Conservation (phyloP, 176 grass and related monocot genomes). For the Rhynchospora tenuis region DNA sequence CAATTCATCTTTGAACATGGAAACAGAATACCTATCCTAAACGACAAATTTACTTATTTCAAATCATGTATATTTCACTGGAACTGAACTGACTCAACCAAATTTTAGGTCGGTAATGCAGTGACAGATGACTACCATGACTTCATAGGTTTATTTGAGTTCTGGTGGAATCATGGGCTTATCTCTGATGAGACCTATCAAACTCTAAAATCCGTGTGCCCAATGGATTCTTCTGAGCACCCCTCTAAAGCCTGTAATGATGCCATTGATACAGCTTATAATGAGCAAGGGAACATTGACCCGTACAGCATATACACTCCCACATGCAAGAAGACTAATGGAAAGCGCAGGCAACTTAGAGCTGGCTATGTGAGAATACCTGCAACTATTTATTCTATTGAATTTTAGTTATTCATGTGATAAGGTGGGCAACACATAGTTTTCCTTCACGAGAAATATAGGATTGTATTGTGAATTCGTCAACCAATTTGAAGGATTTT, state of each 20-base stretch:
- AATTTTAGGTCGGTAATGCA: constrained; percentile 66
- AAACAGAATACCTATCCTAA: neutral
- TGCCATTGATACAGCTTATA: constrained; percentile 25
- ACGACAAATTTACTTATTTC: neutral
- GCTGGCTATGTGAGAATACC: constrained; percentile 32
- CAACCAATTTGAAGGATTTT: neutral
- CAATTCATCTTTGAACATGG: neutral
- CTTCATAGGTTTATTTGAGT: constrained; percentile 70
- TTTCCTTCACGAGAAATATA: neutral
- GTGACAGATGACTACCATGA: constrained; percentile 85
- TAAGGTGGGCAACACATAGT: neutral
- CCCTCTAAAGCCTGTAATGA: constrained; percentile 41
- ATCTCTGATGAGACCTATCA: constrained; percentile 82
- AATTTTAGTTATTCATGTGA: neutral
- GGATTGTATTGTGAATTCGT: neutral
- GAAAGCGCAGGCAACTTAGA: neutral
- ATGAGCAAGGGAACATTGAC: constrained; percentile 68
- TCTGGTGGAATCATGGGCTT: constrained; percentile 93
- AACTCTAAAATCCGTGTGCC: constrained; percentile 42
- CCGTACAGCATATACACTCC: constrained; percentile 76
- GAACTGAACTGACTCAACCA: neutral
- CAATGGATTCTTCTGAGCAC: constrained; percentile 43
- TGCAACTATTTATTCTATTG: neutral
- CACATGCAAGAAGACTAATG: constrained; percentile 18
- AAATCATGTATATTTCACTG: neutral